Evolutionary conservation across 2,329 filamentous ascomycete genomes (phyloP).

Genomic region (Aspergillus novoparasiticus): DNA sequence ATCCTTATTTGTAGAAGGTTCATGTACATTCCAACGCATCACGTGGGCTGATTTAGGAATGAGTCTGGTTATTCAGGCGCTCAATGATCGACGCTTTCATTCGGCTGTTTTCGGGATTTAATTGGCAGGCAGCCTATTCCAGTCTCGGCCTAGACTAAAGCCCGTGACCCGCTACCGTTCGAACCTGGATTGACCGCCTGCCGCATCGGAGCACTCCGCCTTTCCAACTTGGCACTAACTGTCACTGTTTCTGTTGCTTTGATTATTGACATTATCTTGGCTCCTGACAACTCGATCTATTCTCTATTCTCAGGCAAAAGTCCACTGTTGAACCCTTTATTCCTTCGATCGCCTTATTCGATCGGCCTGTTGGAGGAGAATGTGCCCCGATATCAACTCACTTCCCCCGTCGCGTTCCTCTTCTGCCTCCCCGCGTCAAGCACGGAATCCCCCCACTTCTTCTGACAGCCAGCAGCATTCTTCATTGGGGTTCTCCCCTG

Average conservation of each 20-base stretch:
- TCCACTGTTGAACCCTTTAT: background rate
- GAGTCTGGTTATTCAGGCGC: background rate
- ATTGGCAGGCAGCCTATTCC: background rate
- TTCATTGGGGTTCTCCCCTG: constrained; percentile 11
- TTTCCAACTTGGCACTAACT: background rate
- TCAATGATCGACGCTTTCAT: constrained; percentile 3
- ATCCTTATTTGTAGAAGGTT: background rate
- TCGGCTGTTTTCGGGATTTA: background rate
- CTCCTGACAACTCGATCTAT: background rate
- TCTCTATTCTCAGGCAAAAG: background rate
- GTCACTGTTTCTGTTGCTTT: background rate
- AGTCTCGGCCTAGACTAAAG: background rate
- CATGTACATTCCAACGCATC: background rate
- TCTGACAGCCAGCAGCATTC: constrained; percentile 60
- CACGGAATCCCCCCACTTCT: constrained; percentile 37
- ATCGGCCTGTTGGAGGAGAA: constrained; percentile 31
- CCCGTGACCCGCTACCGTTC: background rate
- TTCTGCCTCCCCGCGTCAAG: constrained; percentile 40
- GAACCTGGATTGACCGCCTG: constrained; percentile 7
- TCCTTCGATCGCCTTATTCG: background rate
- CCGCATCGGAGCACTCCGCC: constrained; percentile 1
- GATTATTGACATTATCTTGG: background rate
- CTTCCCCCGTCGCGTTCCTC: constrained; percentile 60
- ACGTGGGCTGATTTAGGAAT: background rate
- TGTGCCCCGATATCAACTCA: constrained; percentile 76